Evolutionary conservation across 1,284 basidiomycete genomes (phyloP), one percentile per base, ranked within the genome.

Genomic region (Somion occarium): DNA sequence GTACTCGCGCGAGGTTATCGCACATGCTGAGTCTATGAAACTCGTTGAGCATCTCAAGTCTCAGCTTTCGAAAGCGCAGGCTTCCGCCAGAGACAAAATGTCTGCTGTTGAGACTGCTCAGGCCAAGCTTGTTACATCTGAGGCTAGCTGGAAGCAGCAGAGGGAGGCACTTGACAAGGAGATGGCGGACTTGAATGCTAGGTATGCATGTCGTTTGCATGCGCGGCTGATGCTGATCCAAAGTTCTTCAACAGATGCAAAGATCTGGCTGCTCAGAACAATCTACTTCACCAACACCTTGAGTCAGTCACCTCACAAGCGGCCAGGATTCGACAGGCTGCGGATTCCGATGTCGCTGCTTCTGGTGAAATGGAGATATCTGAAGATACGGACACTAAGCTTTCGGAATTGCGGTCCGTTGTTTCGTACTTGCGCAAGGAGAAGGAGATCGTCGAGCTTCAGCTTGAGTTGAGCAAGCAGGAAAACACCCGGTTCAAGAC

Each of bases 401-500:
- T 87, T 13, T 73, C 83, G 0, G 88, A 92, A 59, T 71, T 95
- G 15, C 87, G 87, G 41, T 83, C 86, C 30, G 87, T 96, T 18
- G 85, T 95, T 44, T 76, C 83, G 1, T 93, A 90, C 67, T 71
- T 95, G 27, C 82, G 92, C 24, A 89, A 88, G 60, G 92, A 95
- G 72, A 93, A 94, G 69, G 91, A 94, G 64, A 91, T 94, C 50
- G 85, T 90, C 38, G 91, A 94, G 56, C 76, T 94, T 34, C 90
- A 95, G 60, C 76, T 92, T 41, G 89, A 94, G 61, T 78, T 95
- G 48, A 79, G 82, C 71, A 91, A 91, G 69, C 89, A 93, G 64
- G 92, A 95, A 69, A 88, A 79, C 56, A 71, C 81, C 5, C 81
- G 92, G 1, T 69, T 93, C 46, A 90, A 88, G 67, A 73, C 79